These are phyloP conservation scores for Sphaerulina vaccinii DNA, from an alignment of 2,329 filamentous ascomycete genomes.

Conservation along the genomic window DNA sequence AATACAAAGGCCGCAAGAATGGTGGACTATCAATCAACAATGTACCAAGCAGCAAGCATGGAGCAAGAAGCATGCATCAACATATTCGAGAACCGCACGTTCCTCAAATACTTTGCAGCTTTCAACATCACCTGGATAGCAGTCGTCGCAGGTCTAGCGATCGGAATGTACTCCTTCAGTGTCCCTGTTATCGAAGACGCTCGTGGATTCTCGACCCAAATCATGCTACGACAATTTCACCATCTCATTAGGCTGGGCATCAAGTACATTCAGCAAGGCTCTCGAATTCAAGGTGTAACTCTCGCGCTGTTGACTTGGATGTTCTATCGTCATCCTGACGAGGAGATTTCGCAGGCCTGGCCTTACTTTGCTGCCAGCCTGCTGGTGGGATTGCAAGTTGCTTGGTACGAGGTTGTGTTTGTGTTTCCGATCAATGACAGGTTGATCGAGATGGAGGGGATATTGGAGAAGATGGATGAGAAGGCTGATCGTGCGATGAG, in stretches of 20 bases:
- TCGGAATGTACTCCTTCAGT: not conserved
- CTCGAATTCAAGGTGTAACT: not conserved
- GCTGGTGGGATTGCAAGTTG: not conserved
- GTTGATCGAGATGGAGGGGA: not conserved
- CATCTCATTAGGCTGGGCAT: not conserved
- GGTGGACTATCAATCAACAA: not conserved
- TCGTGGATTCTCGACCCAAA: not conserved
- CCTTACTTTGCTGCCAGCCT: not conserved
- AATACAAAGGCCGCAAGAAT: too few relatives aligned
- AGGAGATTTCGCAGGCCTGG: not conserved
- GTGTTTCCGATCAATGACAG: not conserved
- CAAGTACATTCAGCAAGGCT: not conserved
- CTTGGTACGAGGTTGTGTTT: not conserved
- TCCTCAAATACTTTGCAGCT: not conserved
- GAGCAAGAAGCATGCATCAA: not conserved
- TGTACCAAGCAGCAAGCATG: not conserved
- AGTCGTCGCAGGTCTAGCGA: not conserved
- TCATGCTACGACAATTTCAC: not conserved
- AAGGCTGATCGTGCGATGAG: not conserved
- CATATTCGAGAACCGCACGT: not conserved
- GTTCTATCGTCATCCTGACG: not conserved
- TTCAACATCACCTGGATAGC: not conserved
- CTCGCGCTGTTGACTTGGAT: not conserved
- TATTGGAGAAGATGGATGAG: not conserved
- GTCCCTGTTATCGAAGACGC: not conserved